Evolutionary conservation across 2,329 filamentous ascomycete genomes (phyloP).

Genomic region (Hirsutella thompsonii): DNA sequence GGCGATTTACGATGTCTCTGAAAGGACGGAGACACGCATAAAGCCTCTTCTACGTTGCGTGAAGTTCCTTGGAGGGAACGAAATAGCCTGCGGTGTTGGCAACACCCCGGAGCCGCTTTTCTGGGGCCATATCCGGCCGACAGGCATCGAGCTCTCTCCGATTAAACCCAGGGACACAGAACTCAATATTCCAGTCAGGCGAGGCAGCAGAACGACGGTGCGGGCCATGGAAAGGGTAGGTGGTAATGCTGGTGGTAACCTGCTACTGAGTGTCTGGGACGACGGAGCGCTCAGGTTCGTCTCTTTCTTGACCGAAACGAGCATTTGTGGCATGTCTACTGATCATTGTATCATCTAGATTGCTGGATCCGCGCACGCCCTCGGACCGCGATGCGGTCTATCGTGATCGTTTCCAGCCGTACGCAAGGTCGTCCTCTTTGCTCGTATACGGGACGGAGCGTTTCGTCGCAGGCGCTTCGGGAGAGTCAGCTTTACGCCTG

Average conservation of each 20-base stretch:
- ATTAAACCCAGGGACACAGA: conserved; percentile 17
- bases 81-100: conserved; percentile 31
- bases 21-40: conserved; percentile 7
- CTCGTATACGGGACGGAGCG: conserved; percentile 35
- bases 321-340: no score
- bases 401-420: conserved; percentile 38
- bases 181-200: not conserved
- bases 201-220: conserved; percentile 21
- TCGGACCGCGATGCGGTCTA: conserved; percentile 33
- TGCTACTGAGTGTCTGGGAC: conserved; percentile 39
- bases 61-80: conserved; percentile 32
- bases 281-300: conserved; percentile 33
- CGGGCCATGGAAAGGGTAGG: conserved; percentile 33
- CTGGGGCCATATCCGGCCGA: conserved; percentile 31
- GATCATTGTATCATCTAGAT: conserved; percentile 6
- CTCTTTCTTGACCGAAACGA: not conserved
- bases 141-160: conserved; percentile 25
- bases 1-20: conserved; percentile 14
- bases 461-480: conserved; percentile 36
- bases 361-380: conserved; percentile 37
- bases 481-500: conserved; percentile 29
- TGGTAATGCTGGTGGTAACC: conserved; percentile 19
- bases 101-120: conserved; percentile 28
- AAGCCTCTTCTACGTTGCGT: conserved; percentile 16
- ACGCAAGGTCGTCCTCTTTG: conserved; percentile 30